Evolutionary conservation across 495 filamentous ascomycete genomes (phyloP), one percentile per base, ranked within the genome.

Genomic region (Aspergillus hancockii): DNA sequence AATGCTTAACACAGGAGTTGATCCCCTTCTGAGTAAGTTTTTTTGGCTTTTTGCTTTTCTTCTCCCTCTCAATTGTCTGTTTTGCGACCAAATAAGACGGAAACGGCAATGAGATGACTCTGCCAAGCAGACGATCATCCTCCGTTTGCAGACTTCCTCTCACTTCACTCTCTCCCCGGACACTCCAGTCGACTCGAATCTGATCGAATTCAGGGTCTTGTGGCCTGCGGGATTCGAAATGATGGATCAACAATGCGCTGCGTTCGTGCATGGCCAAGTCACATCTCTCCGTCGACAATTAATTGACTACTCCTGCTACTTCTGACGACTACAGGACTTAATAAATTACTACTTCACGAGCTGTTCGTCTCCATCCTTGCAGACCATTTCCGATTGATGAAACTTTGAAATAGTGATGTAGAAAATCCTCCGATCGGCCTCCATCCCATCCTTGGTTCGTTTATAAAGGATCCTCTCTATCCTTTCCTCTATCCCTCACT

Each of bases 101-200:
- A 43, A 43, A 43, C 40, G 40, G 40, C 18, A 19, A 43, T 18
- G n/a, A 43, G 18, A 43, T 1, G 40, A 43, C 2, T 19, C 18
- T 2, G 40, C n/a, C 40, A 43, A 53, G 30, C 28, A 31, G 30
- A 46, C 13, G 23, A 52, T 34, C 51, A 14, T 58, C 51, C 46
- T 60, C 40, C 55, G 51, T 54, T 53, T 57, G 53, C 53, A 54
- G 40, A 5, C 18, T 43, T 43, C 51, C 30, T 40, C 28, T 30
- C 45, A 54, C 47, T 4, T 38, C 45, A 41, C 38, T n/a, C 21
- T 43, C 57, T 59, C 52, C 40, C 38, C 52, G 40, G 14, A 14
- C 16, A 43, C 14, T 43, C 25, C 25, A 28, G 3, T 7, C 3
- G 7, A 28, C 25, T 28, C 25, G 3, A 28, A 28, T 28, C 25